Evolutionary conservation across 108 stramenopile species (phyloP).

Genomic region (Seminavis robusta): DNA sequence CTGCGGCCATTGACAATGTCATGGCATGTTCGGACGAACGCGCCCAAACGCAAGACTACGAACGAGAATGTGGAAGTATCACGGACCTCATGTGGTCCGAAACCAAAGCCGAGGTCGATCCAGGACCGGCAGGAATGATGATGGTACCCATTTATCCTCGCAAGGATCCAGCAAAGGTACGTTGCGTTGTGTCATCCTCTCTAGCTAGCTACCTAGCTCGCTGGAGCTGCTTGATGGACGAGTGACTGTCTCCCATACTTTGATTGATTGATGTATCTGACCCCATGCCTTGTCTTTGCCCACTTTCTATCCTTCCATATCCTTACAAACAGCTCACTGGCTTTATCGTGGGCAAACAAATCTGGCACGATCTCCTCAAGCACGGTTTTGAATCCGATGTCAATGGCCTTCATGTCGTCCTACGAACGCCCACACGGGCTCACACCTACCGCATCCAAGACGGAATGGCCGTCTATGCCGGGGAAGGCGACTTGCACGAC

Average conservation of each 20-base stretch:
- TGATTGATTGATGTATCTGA: neutral
- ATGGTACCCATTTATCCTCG: conserved; percentile 6
- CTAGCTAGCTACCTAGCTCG: too few relatives aligned
- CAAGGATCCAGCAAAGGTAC: neutral
- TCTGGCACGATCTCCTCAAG: conserved; percentile 25
- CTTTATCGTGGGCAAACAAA: conserved; percentile 15
- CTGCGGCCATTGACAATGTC: neutral
- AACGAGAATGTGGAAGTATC: conserved; percentile 11
- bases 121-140: conserved; percentile 4
- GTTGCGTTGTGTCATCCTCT: neutral
- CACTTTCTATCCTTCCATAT: neutral
- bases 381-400: conserved; percentile 27
- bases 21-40: conserved; percentile 13
- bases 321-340: conserved; percentile 17
- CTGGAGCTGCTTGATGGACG: too few relatives aligned
- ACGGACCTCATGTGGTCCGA: conserved; percentile 13
- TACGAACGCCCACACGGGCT: conserved; percentile 5
- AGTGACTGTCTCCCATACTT: neutral
- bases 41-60: neutral
- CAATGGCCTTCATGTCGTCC: conserved; percentile 25
- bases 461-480: conserved; percentile 10
- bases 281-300: neutral
- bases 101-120: neutral
- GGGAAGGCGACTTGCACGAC: neutral
- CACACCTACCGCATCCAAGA: conserved; percentile 21